These are phyloP conservation scores for Aspergillus cristatus DNA, from an alignment of 495 filamentous ascomycete species.

Conservation along the genomic window DNA sequence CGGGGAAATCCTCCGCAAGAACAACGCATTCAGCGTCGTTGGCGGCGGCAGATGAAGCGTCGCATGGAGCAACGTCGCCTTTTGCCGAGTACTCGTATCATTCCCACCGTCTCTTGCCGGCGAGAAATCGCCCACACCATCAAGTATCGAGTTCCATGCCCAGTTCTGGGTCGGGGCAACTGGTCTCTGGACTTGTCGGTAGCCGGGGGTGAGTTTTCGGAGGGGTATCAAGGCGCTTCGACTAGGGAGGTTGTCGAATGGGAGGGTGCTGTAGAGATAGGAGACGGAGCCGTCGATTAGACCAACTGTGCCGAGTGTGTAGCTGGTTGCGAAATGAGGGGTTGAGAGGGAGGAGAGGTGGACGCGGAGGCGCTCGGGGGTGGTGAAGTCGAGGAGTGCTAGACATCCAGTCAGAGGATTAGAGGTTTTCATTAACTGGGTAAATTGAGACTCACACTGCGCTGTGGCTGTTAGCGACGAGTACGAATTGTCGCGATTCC, in stretches of 20 bases:
- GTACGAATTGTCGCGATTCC: constrained; percentile 93
- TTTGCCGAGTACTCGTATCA: constrained; percentile 18
- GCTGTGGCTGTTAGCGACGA: constrained; percentile 78
- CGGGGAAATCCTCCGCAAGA: constrained; percentile 71
- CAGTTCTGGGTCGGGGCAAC: constrained; percentile 24
- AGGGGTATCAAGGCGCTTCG: constrained; percentile 53
- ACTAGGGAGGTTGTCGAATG: constrained; percentile 47
- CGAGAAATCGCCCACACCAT: constrained; percentile 10
- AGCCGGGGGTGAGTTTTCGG: constrained; percentile 56
- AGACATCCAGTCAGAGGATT: too few species aligned
- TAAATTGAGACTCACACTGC: constrained; percentile 62
- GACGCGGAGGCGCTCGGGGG: constrained; percentile 70
- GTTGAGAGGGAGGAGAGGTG: constrained; percentile 80
- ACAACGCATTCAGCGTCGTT: constrained; percentile 78
- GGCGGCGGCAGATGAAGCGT: constrained; percentile 72
- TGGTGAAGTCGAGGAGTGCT: constrained; percentile 79
- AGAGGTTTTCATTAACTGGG: too few species aligned
- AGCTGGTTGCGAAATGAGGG: constrained; percentile 84
- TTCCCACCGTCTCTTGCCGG: constrained; percentile 5
- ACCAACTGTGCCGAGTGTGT: constrained; percentile 74
- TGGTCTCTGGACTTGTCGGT: constrained; percentile 51
- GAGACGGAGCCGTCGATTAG: constrained; percentile 86
- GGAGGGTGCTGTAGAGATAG: constrained; percentile 79
- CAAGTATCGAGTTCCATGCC: constrained; percentile 26
- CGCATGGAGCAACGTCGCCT: constrained; percentile 74